Evolutionary conservation across 805 yeast species (phyloP).

Genomic region (Starmerella scarabaei): DNA sequence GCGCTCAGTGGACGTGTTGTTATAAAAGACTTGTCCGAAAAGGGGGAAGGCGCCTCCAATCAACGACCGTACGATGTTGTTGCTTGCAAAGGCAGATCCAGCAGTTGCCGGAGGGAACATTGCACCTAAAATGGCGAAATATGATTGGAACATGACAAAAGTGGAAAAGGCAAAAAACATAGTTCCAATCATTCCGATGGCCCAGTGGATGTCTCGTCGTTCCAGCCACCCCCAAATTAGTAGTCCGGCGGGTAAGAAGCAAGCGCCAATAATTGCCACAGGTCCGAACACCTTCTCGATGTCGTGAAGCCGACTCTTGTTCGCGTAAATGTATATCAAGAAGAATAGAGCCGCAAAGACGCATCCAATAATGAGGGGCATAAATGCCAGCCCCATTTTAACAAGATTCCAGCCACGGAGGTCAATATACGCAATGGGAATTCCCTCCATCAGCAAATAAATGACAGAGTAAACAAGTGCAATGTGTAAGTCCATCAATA

Average conservation of each 20-base stretch:
- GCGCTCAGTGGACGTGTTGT: conserved; percentile 27
- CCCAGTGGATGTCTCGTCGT: conserved; percentile 33
- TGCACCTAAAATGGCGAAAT: conserved; percentile 38
- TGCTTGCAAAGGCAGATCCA: conserved; percentile 45
- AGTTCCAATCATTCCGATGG: conserved; percentile 38
- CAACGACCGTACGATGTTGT: conserved; percentile 30
- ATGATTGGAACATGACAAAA: conserved; percentile 39
- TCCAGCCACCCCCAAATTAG: conserved; percentile 40
- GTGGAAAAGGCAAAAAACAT: conserved; percentile 30
- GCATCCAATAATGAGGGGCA: conserved; percentile 39
- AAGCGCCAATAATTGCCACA: conserved; percentile 32
- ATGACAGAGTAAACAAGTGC: conserved; percentile 41
- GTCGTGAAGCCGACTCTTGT: not conserved
- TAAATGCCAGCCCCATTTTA: conserved; percentile 37
- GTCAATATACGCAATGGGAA: conserved; percentile 42
- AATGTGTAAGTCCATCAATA: conserved; percentile 39
- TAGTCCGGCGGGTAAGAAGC: conserved; percentile 38
- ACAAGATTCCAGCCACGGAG: conserved; percentile 36
- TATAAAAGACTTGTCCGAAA: conserved; percentile 48
- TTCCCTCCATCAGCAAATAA: conserved; percentile 49
- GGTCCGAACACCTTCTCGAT: conserved; percentile 17
- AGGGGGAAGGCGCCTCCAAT: conserved; percentile 38
- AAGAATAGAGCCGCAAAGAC: conserved; percentile 27
- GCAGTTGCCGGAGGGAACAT: conserved; percentile 40
- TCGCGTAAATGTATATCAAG: conserved; percentile 3